phyloP scores from a whole-genome alignment of 768 basidiomycete species.

The Kockovaella imperatae region DNA sequence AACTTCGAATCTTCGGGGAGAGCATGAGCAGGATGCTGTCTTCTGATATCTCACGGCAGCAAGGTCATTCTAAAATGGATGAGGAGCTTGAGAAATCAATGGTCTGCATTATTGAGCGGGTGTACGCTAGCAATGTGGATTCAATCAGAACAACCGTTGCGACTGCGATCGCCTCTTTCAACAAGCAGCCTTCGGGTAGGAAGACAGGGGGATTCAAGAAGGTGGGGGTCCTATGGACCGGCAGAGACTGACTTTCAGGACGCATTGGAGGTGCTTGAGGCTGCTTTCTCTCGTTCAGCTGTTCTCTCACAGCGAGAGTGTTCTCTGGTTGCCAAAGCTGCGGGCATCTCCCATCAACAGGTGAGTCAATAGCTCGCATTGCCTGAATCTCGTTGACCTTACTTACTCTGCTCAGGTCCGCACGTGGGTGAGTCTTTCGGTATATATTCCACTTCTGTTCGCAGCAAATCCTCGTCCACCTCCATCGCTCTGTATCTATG shows the following conservation, averaged over 20 bases:
- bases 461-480: neutral
- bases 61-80: too few species aligned
- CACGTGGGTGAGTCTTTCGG: slow-evolving; percentile 33
- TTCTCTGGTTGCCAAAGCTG: slow-evolving; percentile 15
- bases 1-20: too few species aligned
- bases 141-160: too few species aligned
- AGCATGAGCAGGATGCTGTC: too few species aligned
- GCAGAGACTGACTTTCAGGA: slow-evolving; percentile 5
- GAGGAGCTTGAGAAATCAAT: too few species aligned
- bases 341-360: slow-evolving; percentile 24
- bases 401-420: slow-evolving; percentile 19
- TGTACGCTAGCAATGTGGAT: too few species aligned
- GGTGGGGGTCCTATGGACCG: too few species aligned
- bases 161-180: too few species aligned
- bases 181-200: too few species aligned
- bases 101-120: too few species aligned
- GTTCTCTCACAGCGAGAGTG: slow-evolving; percentile 19
- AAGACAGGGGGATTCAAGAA: too few species aligned
- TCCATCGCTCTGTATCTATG: slow-evolving; percentile 1
- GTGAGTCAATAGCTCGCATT: slow-evolving; percentile 12
- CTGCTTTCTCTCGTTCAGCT: slow-evolving; percentile 14
- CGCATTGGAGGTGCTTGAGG: slow-evolving; percentile 10
- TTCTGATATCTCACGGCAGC: too few species aligned
- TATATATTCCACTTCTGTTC: neutral
- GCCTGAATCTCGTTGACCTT: neutral